Percentiles rank a stretch among this genome's conserved stretches.
Conservation (phyloP, 2,329 filamentous ascomycete genomes). For the Cordyceps farinosa region DNA sequence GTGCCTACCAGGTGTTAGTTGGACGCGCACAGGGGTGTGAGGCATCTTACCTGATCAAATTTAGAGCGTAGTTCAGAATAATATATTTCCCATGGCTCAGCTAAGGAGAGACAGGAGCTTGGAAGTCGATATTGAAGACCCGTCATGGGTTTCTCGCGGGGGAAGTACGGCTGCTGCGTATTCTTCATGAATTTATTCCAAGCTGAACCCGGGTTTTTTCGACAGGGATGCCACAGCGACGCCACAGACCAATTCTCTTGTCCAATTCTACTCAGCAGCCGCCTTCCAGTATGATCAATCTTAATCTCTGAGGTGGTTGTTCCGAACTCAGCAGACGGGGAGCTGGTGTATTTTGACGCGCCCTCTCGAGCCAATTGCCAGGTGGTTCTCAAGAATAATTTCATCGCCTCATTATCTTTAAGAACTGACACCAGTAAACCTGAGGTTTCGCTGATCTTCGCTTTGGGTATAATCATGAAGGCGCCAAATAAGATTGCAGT, state of each 20-base stretch:
- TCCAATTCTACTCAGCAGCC: conserved; percentile 11
- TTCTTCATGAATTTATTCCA: conserved; percentile 21
- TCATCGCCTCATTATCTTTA: background rate
- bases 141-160: background rate
- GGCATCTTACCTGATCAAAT: conserved; percentile 4
- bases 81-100: conserved; percentile 5
- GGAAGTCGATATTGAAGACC: conserved; percentile 8
- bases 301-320: conserved; percentile 3
- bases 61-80: background rate
- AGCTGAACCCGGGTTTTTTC: conserved; percentile 16
- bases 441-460: too few relatives aligned
- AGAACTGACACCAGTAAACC: background rate
- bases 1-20: background rate
- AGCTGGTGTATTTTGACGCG: background rate
- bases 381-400: background rate
- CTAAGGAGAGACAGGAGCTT: conserved; percentile 14
- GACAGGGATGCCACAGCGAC: conserved; percentile 15
- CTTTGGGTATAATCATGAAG: conserved; percentile 4
- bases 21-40: too few relatives aligned
- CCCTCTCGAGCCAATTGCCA: conserved; percentile 11
- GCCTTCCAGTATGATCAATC: background rate
- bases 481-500: conserved; percentile 11
- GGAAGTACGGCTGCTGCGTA: conserved; percentile 12
- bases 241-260: conserved; percentile 10
- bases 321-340: conserved; percentile 10